Evolutionary conservation across 2,329 filamentous ascomycete genomes (phyloP).

Genomic region (Cladosporium sp.): DNA sequence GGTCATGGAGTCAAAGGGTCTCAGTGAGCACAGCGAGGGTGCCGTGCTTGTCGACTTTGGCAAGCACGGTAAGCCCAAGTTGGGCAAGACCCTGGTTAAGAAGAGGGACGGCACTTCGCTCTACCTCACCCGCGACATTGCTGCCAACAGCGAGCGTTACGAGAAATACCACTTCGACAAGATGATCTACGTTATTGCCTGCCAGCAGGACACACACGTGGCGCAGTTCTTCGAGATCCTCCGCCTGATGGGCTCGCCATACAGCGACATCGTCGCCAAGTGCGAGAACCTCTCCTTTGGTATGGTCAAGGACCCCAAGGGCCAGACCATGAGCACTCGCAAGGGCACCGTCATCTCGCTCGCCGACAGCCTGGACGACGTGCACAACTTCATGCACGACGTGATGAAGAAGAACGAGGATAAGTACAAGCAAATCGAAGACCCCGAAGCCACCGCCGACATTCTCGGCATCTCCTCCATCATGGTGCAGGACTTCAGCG

Average conservation of each 20-base stretch:
- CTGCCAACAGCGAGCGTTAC: constrained; percentile 63
- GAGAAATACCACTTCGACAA: constrained; percentile 64
- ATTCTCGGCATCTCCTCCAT: constrained; percentile 89
- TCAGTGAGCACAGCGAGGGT: constrained; percentile 65
- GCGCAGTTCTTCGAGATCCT: constrained; percentile 67
- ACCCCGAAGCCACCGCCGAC: constrained; percentile 81
- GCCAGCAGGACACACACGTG: constrained; percentile 65
- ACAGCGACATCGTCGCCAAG: constrained; percentile 54
- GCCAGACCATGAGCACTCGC: constrained; percentile 62
- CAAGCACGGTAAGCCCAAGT: constrained; percentile 66
- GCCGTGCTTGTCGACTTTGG: constrained; percentile 69
- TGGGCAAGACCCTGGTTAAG: constrained; percentile 66
- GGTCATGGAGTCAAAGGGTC: constrained; percentile 58
- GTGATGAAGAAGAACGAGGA: constrained; percentile 87
- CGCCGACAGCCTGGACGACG: constrained; percentile 54
- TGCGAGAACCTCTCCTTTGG: constrained; percentile 67
- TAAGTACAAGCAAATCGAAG: constrained; percentile 87
- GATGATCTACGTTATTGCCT: constrained; percentile 68
- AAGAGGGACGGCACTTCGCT: constrained; percentile 67
- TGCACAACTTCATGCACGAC: constrained; percentile 94
- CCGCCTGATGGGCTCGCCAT: constrained; percentile 60
- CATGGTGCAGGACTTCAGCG: constrained; percentile 98
- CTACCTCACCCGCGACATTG: constrained; percentile 70
- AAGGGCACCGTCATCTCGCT: constrained; percentile 55
- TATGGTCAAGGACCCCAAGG: constrained; percentile 53